Percentiles rank a stretch among this genome's conserved stretches.
phyloP scores from a whole-genome alignment of 164 flowering plant species.

The Nelumbo lutea region DNA sequence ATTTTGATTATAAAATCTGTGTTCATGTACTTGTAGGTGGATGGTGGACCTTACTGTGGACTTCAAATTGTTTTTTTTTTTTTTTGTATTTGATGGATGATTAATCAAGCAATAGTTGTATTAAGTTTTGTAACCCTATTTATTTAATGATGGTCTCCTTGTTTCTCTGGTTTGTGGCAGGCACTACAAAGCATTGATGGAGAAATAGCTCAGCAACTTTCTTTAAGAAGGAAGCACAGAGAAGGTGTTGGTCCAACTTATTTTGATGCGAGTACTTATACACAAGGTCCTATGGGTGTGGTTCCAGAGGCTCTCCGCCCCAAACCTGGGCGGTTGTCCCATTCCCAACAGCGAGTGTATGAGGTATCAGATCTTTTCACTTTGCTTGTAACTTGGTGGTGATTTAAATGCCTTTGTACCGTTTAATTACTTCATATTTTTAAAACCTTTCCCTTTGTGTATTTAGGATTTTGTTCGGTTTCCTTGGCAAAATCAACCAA shows the following conservation, averaged over 20 bases:
- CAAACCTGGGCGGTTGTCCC: slow-evolving; percentile 79
- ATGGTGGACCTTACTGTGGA: no score
- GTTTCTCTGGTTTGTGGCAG: slow-evolving; percentile 26
- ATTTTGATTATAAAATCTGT: no score
- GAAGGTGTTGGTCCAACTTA: slow-evolving; percentile 62
- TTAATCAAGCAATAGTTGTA: no score
- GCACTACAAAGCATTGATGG: slow-evolving; percentile 85
- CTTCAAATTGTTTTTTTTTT: no score
- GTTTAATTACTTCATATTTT: neutral
- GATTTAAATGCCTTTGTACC: neutral
- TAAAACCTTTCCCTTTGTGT: neutral
- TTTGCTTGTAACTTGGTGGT: neutral
- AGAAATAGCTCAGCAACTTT: slow-evolving; percentile 72
- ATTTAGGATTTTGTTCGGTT: slow-evolving; percentile 83
- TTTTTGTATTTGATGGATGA: no score
- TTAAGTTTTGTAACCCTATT: no score
- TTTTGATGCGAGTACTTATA: slow-evolving; percentile 63
- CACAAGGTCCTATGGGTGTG: slow-evolving; percentile 66
- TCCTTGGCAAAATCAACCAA: slow-evolving; percentile 90
- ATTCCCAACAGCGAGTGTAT: slow-evolving; percentile 89
- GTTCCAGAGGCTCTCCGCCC: slow-evolving; percentile 93
- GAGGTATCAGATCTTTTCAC: slow-evolving; percentile 45
- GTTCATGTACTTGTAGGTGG: no score
- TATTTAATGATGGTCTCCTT: no score
- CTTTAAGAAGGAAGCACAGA: slow-evolving; percentile 77